These are phyloP conservation scores for Dalbergia cultrata DNA, from an alignment of 306 rosid genomes.

Conservation along the genomic window DNA sequence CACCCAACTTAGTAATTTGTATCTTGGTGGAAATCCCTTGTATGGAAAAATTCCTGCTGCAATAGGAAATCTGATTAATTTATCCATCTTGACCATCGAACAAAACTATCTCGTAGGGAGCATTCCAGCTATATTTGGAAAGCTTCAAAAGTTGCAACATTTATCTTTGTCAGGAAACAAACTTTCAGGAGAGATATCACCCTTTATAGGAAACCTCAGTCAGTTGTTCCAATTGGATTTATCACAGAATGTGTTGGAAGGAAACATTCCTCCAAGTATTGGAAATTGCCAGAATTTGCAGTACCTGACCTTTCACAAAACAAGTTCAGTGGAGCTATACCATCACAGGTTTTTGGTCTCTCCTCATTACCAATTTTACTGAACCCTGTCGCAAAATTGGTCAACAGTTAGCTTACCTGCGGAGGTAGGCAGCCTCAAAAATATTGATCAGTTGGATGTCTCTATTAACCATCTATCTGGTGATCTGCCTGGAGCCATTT, in stretches of 20 bases:
- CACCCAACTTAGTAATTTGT: not conserved
- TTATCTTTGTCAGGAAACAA: conserved; percentile 18
- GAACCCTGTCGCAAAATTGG: conserved; percentile 46
- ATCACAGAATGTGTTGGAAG: conserved; percentile 38
- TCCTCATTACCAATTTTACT: conserved; percentile 14
- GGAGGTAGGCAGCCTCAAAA: conserved; percentile 34
- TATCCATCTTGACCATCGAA: not conserved
- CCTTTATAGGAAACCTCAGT: conserved; percentile 51
- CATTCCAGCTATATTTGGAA: conserved; percentile 46
- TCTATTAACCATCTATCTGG: conserved; percentile 49
- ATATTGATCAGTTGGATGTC: not conserved
- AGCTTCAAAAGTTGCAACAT: conserved; percentile 24
- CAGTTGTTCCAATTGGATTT: conserved; percentile 20
- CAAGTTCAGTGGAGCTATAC: conserved; percentile 47
- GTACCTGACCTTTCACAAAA: not conserved
- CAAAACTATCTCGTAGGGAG: not conserved
- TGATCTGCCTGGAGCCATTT: conserved; percentile 47
- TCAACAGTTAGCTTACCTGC: conserved; percentile 39
- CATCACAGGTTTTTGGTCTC: conserved; percentile 33
- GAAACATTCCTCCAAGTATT: conserved; percentile 50
- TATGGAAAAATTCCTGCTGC: conserved; percentile 41
- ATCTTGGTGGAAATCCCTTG: conserved; percentile 20
- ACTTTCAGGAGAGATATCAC: conserved; percentile 39
- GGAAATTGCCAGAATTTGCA: conserved; percentile 38
- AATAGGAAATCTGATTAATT: conserved; percentile 38